Evolutionary conservation across 1,139 yeast genomes (phyloP).

Genomic region (Yamadazyma mexicana): DNA sequence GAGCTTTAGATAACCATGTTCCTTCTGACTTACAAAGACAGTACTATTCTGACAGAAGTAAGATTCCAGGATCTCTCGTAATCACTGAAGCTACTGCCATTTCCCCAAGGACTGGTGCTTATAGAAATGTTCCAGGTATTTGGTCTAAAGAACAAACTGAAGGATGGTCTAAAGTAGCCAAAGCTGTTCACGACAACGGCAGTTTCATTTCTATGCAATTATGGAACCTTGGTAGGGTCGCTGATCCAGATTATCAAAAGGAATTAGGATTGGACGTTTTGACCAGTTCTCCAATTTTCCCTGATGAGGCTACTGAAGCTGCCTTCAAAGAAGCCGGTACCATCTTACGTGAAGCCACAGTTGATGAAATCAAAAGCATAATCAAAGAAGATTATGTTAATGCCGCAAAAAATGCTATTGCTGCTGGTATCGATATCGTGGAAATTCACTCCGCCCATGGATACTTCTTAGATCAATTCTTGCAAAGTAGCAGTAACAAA

Average conservation of each 20-base stretch:
- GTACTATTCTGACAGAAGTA: conserved; percentile 56
- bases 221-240: conserved; percentile 62
- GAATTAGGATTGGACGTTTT: conserved; percentile 25
- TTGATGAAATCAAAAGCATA: conserved; percentile 41
- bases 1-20: conserved; percentile 39
- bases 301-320: conserved; percentile 14
- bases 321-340: conserved; percentile 23
- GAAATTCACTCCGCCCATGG: conserved; percentile 74
- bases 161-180: conserved; percentile 51
- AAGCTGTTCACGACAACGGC: conserved; percentile 54
- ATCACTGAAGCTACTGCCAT: conserved; percentile 32
- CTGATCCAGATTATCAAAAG: conserved; percentile 42
- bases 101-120: conserved; percentile 34
- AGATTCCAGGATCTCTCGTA: conserved; percentile 41
- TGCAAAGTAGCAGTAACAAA: conserved; percentile 45
- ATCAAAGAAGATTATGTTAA: conserved; percentile 32
- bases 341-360: conserved; percentile 39
- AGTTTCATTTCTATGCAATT: conserved; percentile 55
- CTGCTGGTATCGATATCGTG: conserved; percentile 70
- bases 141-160: conserved; percentile 44
- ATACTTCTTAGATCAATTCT: conserved; percentile 62
- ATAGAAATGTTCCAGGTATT: conserved; percentile 53
- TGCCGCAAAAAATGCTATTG: conserved; percentile 50
- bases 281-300: conserved; percentile 26
- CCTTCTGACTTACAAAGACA: conserved; percentile 48